Conservation (phyloP, 1,284 basidiomycete species). For the Leccinum variabile region DNA sequence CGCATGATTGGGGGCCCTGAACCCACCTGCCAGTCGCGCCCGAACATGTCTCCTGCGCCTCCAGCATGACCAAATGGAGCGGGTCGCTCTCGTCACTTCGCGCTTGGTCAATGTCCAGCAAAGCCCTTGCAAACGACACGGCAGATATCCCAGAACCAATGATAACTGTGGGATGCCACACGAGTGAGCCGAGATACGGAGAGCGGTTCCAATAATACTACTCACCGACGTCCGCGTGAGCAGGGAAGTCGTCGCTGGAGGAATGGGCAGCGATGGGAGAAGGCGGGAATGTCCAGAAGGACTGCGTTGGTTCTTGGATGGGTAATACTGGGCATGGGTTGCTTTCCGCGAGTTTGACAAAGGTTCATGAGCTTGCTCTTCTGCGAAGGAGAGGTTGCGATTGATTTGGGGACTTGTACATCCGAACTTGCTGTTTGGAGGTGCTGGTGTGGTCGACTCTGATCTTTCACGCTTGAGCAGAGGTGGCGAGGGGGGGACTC, state of each 20-base stretch:
- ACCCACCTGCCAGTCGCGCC: conserved; percentile 51
- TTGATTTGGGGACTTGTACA: too few relatives aligned
- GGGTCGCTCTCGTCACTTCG: conserved; percentile 16
- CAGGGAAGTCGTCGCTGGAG: conserved; percentile 34
- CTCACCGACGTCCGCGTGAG: conserved; percentile 42
- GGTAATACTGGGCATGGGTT: conserved; percentile 37
- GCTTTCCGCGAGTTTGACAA: too few relatives aligned
- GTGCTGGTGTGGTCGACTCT: too few relatives aligned
- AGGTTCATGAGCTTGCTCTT: too few relatives aligned
- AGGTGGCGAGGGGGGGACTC: too few relatives aligned
- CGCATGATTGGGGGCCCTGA: neutral
- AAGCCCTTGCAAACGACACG: conserved; percentile 43
- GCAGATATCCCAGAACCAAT: conserved; percentile 54
- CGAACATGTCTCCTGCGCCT: conserved; percentile 51
- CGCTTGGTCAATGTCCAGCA: conserved; percentile 34
- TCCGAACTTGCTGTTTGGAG: too few relatives aligned
- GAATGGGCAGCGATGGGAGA: conserved; percentile 35
- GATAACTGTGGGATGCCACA: conserved; percentile 34
- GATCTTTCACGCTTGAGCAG: too few relatives aligned
- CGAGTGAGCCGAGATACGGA: neutral
- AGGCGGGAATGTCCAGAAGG: conserved; percentile 48
- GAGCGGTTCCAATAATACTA: neutral
- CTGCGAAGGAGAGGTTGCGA: too few relatives aligned
- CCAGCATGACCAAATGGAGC: conserved; percentile 46
- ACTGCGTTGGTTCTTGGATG: conserved; percentile 40